These are phyloP conservation scores for Coemansia sp. DNA, from an alignment of 192 early-diverging fungal genomes.

Conservation along the genomic window DNA sequence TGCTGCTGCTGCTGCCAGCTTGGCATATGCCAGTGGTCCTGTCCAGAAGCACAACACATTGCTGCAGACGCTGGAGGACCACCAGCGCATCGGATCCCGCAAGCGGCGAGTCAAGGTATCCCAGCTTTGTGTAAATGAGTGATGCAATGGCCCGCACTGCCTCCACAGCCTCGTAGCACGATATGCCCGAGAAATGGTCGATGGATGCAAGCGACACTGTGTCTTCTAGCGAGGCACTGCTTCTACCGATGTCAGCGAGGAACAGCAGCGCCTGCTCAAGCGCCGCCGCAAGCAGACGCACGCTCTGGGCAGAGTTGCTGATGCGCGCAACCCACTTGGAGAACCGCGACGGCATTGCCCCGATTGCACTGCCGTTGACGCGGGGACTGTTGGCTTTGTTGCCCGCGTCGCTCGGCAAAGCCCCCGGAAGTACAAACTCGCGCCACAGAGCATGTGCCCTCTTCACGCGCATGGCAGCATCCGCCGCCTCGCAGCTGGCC, in stretches of 20 bases:
- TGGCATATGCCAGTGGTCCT: background rate
- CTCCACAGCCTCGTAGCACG: slow-evolving; percentile 21
- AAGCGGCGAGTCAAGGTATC: slow-evolving; percentile 2
- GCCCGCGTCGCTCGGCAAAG: background rate
- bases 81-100: background rate
- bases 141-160: slow-evolving; percentile 26
- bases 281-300: slow-evolving; percentile 33
- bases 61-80: slow-evolving; percentile 11
- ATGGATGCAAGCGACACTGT: background rate
- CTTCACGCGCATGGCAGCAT: background rate
- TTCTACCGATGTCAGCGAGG: background rate
- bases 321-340: slow-evolving; percentile 53
- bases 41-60: slow-evolving; percentile 20
- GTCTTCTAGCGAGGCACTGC: background rate
- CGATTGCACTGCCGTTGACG: background rate
- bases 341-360: slow-evolving; percentile 18
- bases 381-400: background rate
- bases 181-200: background rate
- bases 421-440: slow-evolving; percentile 28
- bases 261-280: slow-evolving; percentile 26
- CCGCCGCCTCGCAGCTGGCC: background rate
- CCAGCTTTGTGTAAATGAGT: slow-evolving; percentile 34
- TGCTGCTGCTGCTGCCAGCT: background rate
- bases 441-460: slow-evolving; percentile 20
- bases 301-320: slow-evolving; percentile 27